Evolutionary conservation across 257 asterid genomes (phyloP), one percentile per base, ranked within the genome.

Genomic region (Penstemon newberryi): DNA sequence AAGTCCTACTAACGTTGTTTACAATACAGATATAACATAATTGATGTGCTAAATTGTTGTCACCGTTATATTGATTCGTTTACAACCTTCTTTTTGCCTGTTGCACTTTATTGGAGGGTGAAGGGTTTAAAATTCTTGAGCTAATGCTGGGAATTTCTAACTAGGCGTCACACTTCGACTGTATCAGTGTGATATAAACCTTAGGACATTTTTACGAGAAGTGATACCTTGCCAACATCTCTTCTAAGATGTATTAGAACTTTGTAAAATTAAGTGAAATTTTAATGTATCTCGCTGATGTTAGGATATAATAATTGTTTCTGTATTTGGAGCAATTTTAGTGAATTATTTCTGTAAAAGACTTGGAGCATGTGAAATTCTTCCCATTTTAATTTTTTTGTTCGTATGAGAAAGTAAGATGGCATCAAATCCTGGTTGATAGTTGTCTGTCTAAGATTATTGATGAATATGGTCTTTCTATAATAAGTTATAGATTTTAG

Each of bases 11-110:
- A 15, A 25, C 15, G 56, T 52, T 60, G 41, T 56, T 53, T 33
- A 56, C 45, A 39, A 44, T 69, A 69, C 60, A 45, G 52, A 55
- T 44, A 12, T 54, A 33, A 50, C 11, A 69, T 45, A 33, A 18
- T 8, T 6, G 41, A 51, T 61, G 50, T 59, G 51, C 46, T n/a
- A 8, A 25, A 25, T 25, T 25, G 33, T 25, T 25, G 33, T 25
- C 33, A 25, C 33, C n/a, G 10, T 18, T 37, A 3, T 8, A 54
- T 56, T 33, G 57, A 45, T 25, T 59, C 36, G 7, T 47, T 63
- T 51, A 53, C 59, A 53, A 58, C 57, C 59, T 67, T 66, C 49
- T 56, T 44, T 67, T 5, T 25, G 33, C 33, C 33, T 25, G 33
- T 52, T 59, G 15, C 43, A 63, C 15, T 19, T 49, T 36, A 44